Evolutionary conservation across 345 rosid species (phyloP).

Genomic region (Ceriops decandra): DNA sequence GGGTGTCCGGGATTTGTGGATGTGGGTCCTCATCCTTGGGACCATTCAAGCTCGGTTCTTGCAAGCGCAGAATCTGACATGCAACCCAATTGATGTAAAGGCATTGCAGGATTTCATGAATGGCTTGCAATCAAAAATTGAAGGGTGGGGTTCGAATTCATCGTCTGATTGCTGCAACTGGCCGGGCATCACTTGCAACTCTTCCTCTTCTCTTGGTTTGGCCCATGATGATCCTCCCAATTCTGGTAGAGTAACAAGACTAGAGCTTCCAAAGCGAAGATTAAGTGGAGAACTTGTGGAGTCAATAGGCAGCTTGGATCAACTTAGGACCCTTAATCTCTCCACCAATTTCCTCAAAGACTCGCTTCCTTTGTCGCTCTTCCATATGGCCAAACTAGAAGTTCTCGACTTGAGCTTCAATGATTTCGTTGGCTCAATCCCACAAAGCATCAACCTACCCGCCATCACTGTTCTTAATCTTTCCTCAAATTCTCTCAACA

Average conservation of each 20-base stretch:
- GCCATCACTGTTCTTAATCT: slow-evolving; percentile 39
- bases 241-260: slow-evolving; percentile 40
- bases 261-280: slow-evolving; percentile 39
- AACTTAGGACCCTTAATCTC: slow-evolving; percentile 52
- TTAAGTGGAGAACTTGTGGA: slow-evolving; percentile 48
- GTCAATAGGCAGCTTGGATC: slow-evolving; percentile 42
- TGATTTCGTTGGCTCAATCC: slow-evolving; percentile 45
- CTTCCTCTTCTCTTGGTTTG: slow-evolving; percentile 39
- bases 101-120: slow-evolving; percentile 45
- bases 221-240: slow-evolving; percentile 11
- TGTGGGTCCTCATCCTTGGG: slow-evolving; percentile 30
- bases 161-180: slow-evolving; percentile 55
- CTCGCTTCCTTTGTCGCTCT: slow-evolving; percentile 50
- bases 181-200: slow-evolving; percentile 53
- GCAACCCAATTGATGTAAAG: slow-evolving; percentile 45
- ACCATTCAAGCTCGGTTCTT: slow-evolving; percentile 27
- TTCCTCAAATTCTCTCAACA: slow-evolving; percentile 43
- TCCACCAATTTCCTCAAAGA: slow-evolving; percentile 48
- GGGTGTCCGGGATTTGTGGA: slow-evolving; percentile 40
- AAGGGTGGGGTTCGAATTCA: slow-evolving; percentile 36
- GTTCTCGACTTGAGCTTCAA: slow-evolving; percentile 59
- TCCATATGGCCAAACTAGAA: slow-evolving; percentile 37
- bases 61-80: slow-evolving; percentile 39
- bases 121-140: slow-evolving; percentile 36
- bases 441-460: slow-evolving; percentile 39